These are phyloP conservation scores for Talaromyces sp. DNA, from an alignment of 2,329 filamentous ascomycete species.

Conservation along the genomic window DNA sequence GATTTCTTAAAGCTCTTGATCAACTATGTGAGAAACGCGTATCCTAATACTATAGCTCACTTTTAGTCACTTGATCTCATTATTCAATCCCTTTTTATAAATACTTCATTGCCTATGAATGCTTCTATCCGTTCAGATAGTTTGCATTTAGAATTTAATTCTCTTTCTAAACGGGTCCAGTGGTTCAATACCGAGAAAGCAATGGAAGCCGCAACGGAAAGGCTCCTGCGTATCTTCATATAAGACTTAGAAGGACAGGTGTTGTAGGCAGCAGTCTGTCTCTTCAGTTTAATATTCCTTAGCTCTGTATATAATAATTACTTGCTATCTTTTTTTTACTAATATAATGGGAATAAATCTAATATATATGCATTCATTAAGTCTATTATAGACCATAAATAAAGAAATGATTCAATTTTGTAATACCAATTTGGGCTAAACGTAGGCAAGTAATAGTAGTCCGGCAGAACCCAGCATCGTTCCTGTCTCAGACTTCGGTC, in stretches of 20 bases:
- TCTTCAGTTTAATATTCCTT: neutral
- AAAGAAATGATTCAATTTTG: neutral
- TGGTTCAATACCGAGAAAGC: neutral
- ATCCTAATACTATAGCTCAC: slow-evolving; percentile 7
- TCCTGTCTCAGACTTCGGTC: neutral
- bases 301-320: neutral
- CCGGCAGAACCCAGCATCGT: neutral
- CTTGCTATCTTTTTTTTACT: neutral
- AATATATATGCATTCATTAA: neutral
- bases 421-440: neutral
- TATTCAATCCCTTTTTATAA: neutral
- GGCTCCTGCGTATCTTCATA: neutral
- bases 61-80: neutral
- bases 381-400: neutral
- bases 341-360: neutral
- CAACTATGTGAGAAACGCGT: slow-evolving; percentile 3
- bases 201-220: neutral
- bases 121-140: neutral
- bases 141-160: neutral
- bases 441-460: neutral
- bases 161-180: neutral
- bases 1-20: slow-evolving; percentile 1
- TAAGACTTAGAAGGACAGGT: neutral
- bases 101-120: neutral
- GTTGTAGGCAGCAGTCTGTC: neutral